Evolutionary conservation across 176 grass and related monocot species (phyloP).

Genomic region (Oryza coarctata): DNA sequence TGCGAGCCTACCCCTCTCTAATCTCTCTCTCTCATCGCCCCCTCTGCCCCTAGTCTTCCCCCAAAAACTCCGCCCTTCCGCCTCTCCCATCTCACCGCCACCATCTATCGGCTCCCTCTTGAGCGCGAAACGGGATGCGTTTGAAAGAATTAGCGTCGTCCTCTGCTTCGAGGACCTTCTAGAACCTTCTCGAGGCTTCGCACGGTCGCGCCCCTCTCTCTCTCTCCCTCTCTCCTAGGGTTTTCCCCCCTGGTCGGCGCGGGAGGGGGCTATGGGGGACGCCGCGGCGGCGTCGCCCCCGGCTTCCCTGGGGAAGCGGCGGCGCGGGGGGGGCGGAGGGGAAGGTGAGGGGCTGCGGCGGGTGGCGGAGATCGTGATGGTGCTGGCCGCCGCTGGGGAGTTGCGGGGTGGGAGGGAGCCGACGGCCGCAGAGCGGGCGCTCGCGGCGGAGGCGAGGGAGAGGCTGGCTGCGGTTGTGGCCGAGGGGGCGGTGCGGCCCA

Average conservation of each 20-base stretch:
- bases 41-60: conserved; percentile 18
- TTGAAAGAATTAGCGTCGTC: conserved; percentile 57
- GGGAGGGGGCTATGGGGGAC: conserved; percentile 38
- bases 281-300: conserved; percentile 24
- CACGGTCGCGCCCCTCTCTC: not conserved
- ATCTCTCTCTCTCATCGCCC: conserved; percentile 30
- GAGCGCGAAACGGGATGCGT: conserved; percentile 67
- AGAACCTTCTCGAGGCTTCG: conserved; percentile 38
- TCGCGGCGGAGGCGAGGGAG: conserved; percentile 80
- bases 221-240: conserved; percentile 45
- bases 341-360: conserved; percentile 60
- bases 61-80: conserved; percentile 27
- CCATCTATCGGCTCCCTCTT: conserved; percentile 49
- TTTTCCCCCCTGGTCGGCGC: conserved; percentile 15
- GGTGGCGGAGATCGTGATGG: conserved; percentile 96
- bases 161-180: conserved; percentile 19
- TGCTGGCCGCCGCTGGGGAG: conserved; percentile 73
- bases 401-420: conserved; percentile 76
- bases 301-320: conserved; percentile 40
- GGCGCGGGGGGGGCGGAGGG: conserved; percentile 22
- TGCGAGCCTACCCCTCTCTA: conserved; percentile 5
- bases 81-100: conserved; percentile 57
- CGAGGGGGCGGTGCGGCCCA: conserved; percentile 54
- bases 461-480: conserved; percentile 53
- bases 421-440: conserved; percentile 72